Evolutionary conservation across 1,284 basidiomycete species (phyloP).

Genomic region (Moesziomyces antarcticus): DNA sequence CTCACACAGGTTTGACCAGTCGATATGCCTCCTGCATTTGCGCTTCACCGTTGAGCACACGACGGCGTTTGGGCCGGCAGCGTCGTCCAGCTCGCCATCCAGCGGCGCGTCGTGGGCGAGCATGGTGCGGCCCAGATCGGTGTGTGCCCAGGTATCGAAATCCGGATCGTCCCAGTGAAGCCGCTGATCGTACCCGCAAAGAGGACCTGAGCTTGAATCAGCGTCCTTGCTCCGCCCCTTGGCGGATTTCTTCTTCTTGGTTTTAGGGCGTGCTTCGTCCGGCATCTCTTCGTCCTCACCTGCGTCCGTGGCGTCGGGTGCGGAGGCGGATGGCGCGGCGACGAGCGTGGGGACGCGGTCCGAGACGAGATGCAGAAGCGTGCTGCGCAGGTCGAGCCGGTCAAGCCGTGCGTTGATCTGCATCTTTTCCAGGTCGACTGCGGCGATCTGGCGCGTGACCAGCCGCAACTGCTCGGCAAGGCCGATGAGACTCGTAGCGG

Average conservation of each 20-base stretch:
- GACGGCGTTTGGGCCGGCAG: not conserved
- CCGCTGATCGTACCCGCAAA: slow-evolving; percentile 48
- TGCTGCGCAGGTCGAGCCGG: slow-evolving; percentile 37
- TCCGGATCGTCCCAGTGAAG: slow-evolving; percentile 36
- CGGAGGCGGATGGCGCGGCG: slow-evolving; percentile 18
- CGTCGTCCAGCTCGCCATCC: slow-evolving; percentile 31
- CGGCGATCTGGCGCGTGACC: slow-evolving; percentile 13
- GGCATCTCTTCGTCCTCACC: slow-evolving; percentile 19
- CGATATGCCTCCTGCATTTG: slow-evolving; percentile 43
- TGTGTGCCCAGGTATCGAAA: slow-evolving; percentile 30
- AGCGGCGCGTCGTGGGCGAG: slow-evolving; percentile 17
- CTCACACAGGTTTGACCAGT: slow-evolving; percentile 47
- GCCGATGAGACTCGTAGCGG: slow-evolving; percentile 10
- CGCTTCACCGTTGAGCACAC: slow-evolving; percentile 37
- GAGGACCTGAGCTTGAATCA: slow-evolving; percentile 18
- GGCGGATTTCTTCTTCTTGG: slow-evolving; percentile 27
- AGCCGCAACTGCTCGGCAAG: slow-evolving; percentile 17
- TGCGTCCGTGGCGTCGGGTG: not conserved
- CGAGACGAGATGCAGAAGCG: slow-evolving; percentile 34
- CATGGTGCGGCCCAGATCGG: slow-evolving; percentile 13
- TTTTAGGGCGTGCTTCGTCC: slow-evolving; percentile 3
- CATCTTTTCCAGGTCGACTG: slow-evolving; percentile 24
- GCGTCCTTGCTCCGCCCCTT: slow-evolving; percentile 15
- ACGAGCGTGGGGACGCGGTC: slow-evolving; percentile 35
- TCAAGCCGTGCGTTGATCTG: slow-evolving; percentile 32